A percentile compares a stretch with the other conserved stretches of the same genome.
phyloP scores from a whole-genome alignment of 2,329 filamentous ascomycete species.

The Saccharata proteae region DNA sequence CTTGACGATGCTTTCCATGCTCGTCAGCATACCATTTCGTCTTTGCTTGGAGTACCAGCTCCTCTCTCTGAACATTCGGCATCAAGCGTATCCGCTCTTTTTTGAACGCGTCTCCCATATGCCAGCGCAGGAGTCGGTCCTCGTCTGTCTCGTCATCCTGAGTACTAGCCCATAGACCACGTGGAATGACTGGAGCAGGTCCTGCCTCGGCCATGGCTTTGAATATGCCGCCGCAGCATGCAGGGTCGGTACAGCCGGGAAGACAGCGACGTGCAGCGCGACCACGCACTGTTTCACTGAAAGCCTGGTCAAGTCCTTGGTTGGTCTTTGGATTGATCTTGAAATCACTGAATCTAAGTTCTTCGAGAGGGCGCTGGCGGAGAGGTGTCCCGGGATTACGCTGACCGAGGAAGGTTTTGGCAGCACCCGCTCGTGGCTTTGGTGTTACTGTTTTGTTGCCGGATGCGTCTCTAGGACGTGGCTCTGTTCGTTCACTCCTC shows the following conservation, averaged over 20 bases:
- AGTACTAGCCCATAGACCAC: slow-evolving; percentile 4
- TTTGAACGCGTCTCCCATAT: slow-evolving; percentile 35
- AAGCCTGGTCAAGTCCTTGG: slow-evolving; percentile 60
- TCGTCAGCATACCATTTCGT: slow-evolving; percentile 60
- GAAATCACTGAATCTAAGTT: slow-evolving; percentile 60
- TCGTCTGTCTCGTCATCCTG: slow-evolving; percentile 20
- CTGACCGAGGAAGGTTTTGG: too few species aligned
- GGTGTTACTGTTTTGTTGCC: slow-evolving; percentile 3
- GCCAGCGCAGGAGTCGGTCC: slow-evolving; percentile 38
- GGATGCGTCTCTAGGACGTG: not conserved
- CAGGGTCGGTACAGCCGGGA: slow-evolving; percentile 59
- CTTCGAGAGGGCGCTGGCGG: slow-evolving; percentile 44
- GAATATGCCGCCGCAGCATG: slow-evolving; percentile 67
- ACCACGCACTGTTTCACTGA: slow-evolving; percentile 59
- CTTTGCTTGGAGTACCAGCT: slow-evolving; percentile 63
- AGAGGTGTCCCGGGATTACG: too few species aligned
- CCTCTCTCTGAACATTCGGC: slow-evolving; percentile 47
- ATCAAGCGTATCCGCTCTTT: slow-evolving; percentile 32
- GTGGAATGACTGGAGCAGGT: slow-evolving; percentile 5
- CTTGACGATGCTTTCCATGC: slow-evolving; percentile 65
- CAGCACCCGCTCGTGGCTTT: too few species aligned
- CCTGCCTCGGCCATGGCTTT: slow-evolving; percentile 46
- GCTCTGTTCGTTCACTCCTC: not conserved
- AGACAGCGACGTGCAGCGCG: slow-evolving; percentile 58
- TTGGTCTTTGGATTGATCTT: slow-evolving; percentile 67